Evolutionary conservation across 2,329 filamentous ascomycete species (phyloP).

Genomic region (Ophiognomonia clavigignenti-juglandacearum): DNA sequence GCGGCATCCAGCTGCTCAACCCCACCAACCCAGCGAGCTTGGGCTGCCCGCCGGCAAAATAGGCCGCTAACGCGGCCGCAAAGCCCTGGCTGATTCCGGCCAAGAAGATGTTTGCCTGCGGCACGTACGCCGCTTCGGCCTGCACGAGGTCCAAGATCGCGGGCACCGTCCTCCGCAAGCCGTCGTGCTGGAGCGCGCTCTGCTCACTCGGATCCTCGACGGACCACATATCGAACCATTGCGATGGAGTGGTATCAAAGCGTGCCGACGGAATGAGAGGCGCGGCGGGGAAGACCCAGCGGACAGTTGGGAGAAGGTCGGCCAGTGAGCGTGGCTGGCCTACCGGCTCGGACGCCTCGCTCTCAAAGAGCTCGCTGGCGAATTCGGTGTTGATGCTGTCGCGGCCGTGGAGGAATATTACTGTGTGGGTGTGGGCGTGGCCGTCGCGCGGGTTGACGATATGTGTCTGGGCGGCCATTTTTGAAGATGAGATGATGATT

Average conservation of each 20-base stretch:
- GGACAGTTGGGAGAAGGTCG: conserved; percentile 20
- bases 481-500: no score
- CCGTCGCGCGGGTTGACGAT: neutral
- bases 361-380: conserved; percentile 34
- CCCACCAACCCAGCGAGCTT: neutral
- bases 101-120: conserved; percentile 2
- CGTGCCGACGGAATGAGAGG: conserved; percentile 16
- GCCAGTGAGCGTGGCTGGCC: conserved; percentile 19
- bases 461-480: no score
- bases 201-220: conserved; percentile 39
- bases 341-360: conserved; percentile 22
- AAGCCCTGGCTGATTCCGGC: conserved; percentile 14
- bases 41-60: neutral
- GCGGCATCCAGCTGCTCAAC: neutral
- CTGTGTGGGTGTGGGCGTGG: conserved; percentile 36
- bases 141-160: neutral
- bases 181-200: conserved; percentile 5
- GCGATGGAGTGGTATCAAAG: conserved; percentile 19
- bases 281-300: conserved; percentile 27
- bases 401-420: conserved; percentile 42
- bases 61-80: neutral
- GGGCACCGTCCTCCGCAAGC: neutral
- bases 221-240: conserved; percentile 38
- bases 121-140: neutral
- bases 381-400: conserved; percentile 35